phyloP scores from a whole-genome alignment of 176 grass and related monocot species.

The Rhipidocladum racemiflorum region DNA sequence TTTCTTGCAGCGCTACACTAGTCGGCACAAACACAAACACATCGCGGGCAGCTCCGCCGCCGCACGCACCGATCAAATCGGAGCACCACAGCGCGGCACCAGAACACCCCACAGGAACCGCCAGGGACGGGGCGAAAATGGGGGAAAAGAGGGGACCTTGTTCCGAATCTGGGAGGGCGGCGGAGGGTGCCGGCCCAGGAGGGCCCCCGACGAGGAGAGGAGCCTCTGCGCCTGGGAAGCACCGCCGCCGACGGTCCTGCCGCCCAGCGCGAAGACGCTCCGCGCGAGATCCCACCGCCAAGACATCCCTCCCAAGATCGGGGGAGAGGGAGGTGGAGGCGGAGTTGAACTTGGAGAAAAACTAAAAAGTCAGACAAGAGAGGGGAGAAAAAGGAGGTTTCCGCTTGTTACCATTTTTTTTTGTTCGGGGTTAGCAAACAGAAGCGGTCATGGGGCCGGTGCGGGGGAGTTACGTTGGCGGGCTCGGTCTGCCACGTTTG shows the following conservation, averaged over 20 bases:
- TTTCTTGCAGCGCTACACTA: background rate
- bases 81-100: background rate
- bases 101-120: background rate
- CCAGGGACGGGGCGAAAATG: background rate
- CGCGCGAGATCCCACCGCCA: conserved; percentile 47
- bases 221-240: conserved; percentile 23
- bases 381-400: background rate
- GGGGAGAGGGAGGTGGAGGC: background rate
- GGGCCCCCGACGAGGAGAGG: conserved; percentile 11
- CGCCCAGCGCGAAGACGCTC: conserved; percentile 26
- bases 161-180: conserved; percentile 31
- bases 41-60: background rate
- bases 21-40: conserved; percentile 31
- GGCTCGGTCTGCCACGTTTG: conserved; percentile 11
- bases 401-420: background rate
- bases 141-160: conserved; percentile 29
- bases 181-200: conserved; percentile 6
- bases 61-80: no score
- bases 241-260: background rate
- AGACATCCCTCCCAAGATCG: conserved; percentile 50
- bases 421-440: background rate
- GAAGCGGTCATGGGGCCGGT: background rate
- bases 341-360: conserved; percentile 41
- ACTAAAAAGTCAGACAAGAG: conserved; percentile 10
- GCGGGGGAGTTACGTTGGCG: background rate